Base-by-base conservation (phyloP, 2,329 filamentous ascomycete species). In the Shiraia bambusicola region DNA sequence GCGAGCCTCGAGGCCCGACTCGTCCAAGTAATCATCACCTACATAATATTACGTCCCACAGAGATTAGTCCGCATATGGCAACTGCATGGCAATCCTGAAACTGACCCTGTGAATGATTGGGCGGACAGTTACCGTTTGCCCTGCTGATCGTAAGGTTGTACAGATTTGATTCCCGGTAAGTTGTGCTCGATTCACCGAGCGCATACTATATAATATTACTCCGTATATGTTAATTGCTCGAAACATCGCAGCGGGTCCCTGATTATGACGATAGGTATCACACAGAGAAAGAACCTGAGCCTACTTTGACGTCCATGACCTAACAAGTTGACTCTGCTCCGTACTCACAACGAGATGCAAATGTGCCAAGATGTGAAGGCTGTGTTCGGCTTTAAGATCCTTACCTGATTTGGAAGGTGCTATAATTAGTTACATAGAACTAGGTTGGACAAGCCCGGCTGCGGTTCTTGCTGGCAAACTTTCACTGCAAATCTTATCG, bases 381-480 rank as follows among this genome's bases (percentile, higher is more conserved):
- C 8, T 22, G 19, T 22, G 15, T 11, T 17, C 29, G 29, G 27
- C 24, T 36, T 33, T 2, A 33, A 40, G 47, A 31, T 38, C 24
- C 28, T 47, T 52, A 34, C 53, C 47, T 17, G 11, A 52, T 43
- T 5, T 42, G 46, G 52, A 27, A 58, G 52, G 49, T 52, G 38
- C 16, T 17, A 41, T n/a, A n/a, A n/a, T n/a, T n/a, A n/a, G n/a
- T n/a, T n/a, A n/a, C n/a, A n/a, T 49, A 42, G 42, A 44, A 47
- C 32, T 16, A 31, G 31, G 40, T 24, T 19, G 40, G 39, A 50
- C 29, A 53, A 55, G 48, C 31, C n/a, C 12, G 31, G 17, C 22
- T 33, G 42, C 36, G 43, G 42, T 27, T n/a, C 31, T 43, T 39
- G 32, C 51, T 52, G 53, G 44, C 42, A 42, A 35, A 17, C 31